Base-by-base conservation (phyloP, 768 basidiomycete genomes). In the Cystobasidiopsis lactophilus region DNA sequence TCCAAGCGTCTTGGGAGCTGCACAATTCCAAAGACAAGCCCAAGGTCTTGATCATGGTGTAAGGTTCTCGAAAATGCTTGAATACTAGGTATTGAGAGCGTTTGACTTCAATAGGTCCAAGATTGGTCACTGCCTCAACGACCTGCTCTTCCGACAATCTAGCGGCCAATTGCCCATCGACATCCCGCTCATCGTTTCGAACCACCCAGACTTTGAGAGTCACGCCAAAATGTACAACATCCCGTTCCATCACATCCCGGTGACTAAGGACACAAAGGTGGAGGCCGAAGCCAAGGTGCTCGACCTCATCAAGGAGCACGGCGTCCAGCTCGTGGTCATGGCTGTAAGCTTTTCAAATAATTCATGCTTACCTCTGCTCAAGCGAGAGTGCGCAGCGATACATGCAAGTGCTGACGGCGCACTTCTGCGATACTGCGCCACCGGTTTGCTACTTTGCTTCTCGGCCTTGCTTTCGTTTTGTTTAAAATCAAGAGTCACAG, bases 91-190 rank as follows among this genome's bases (percentile, higher is more conserved):
- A 35, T 16, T 35, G 9, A 35, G 9, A 35, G 33, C 33, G 16
- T n/a, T 10, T 11, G 7, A 9, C 23, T 11, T 23, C 10, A 16
- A 47, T n/a, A 37, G 27, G 19, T 50, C 48, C 30, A 50, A 50
- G 31, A 50, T 50, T 27, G 48, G 48, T 11, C 48, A 50, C 21
- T 50, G 48, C 35, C 48, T 50, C 3, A 50, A 50, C 33, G 48
- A 50, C 33, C 29, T 50, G 5, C 33, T 50, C 29, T 50, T 50
- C 31, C 29, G 48, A 11, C 10, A 26, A 4, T 50, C 48, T 18
- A 50, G 29, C 18, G 27, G 29, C 24, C 48, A 50, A 24, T 21
- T 50, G 3, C 48, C 48, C 29, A 35, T 50, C 29, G 11, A 31
- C 29, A 37, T 50, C 21, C 21, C 48, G 18, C 30, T 37, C 29